phyloP scores from a whole-genome alignment of 352 stramenopile species.

The Phytophthora cajani region DNA sequence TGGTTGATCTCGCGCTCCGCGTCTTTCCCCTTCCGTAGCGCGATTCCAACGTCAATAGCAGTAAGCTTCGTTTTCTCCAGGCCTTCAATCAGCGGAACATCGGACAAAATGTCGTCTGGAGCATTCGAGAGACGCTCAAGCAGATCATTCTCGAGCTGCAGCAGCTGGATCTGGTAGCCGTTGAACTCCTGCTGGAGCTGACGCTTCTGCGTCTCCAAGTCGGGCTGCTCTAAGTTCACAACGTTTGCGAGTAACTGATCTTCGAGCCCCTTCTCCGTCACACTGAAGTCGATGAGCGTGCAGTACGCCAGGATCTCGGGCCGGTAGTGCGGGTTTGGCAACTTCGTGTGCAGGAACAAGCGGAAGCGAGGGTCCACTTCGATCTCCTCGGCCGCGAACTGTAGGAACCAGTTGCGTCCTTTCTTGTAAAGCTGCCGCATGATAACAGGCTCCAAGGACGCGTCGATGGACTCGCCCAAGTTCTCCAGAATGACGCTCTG shows the following conservation, averaged over 20 bases:
- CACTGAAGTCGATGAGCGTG: constrained; percentile 95
- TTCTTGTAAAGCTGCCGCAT: constrained; percentile 91
- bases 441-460: constrained; percentile 88
- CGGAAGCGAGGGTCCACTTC: constrained; percentile 90
- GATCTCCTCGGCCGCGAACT: constrained; percentile 89
- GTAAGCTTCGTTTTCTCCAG: constrained; percentile 92
- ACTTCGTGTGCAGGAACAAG: constrained; percentile 92
- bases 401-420: constrained; percentile 88
- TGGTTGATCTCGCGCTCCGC: constrained; percentile 92
- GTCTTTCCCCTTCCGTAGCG: constrained; percentile 86
- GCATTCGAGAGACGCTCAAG: constrained; percentile 92
- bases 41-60: constrained; percentile 85
- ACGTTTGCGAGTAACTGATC: constrained; percentile 91
- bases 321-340: constrained; percentile 93
- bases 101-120: constrained; percentile 91
- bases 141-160: constrained; percentile 90
- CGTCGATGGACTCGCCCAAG: constrained; percentile 86
- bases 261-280: constrained; percentile 91
- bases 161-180: constrained; percentile 92
- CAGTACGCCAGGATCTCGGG: constrained; percentile 93
- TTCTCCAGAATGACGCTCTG: constrained; percentile 93
- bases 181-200: constrained; percentile 92
- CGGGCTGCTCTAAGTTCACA: constrained; percentile 90
- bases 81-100: constrained; percentile 92
- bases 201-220: constrained; percentile 90